Evolutionary conservation across 345 rosid species (phyloP).

Genomic region (Salix suchowensis): DNA sequence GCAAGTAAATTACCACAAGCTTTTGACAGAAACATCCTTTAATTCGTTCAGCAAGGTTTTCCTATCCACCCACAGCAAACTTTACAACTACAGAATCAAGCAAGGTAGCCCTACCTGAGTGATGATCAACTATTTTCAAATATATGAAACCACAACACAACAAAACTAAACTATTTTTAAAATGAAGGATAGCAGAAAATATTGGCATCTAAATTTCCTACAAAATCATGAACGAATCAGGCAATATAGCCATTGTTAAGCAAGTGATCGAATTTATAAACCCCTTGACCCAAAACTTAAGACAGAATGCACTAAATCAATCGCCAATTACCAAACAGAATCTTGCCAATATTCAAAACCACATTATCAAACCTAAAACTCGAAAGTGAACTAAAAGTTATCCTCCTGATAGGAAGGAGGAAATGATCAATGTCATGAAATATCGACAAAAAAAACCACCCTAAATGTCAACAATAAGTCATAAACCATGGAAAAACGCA

Average conservation of each 20-base stretch:
- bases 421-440: background rate
- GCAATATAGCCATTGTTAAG: background rate
- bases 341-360: background rate
- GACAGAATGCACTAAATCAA: background rate
- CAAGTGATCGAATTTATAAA: background rate
- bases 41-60: background rate
- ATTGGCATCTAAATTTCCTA: background rate
- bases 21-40: background rate
- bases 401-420: background rate
- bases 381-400: background rate
- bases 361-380: background rate
- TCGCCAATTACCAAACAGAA: background rate
- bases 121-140: background rate
- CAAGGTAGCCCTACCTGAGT: background rate
- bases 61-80: background rate
- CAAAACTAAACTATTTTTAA: background rate
- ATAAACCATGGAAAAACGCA: background rate
- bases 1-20: background rate
- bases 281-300: background rate
- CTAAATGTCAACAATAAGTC: background rate
- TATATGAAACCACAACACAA: background rate
- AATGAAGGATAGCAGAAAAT: background rate
- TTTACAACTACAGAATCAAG: background rate
- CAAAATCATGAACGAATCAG: background rate
- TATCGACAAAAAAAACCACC: background rate